Evolutionary conservation across 768 basidiomycete genomes (phyloP).

Genomic region (Termitomyces sp.): DNA sequence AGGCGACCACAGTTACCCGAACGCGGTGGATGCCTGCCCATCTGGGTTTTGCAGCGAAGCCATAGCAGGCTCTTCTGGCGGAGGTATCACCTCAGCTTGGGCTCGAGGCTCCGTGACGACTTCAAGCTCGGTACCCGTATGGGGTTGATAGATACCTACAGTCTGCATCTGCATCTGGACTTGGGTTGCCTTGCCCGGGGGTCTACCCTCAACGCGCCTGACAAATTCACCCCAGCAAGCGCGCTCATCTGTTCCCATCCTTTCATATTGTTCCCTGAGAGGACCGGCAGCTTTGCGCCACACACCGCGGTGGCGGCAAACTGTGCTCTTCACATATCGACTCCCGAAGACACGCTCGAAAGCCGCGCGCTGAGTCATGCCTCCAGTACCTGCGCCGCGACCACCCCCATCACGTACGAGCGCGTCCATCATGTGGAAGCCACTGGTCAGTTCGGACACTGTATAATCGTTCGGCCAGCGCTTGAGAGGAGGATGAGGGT

Average conservation of each 20-base stretch:
- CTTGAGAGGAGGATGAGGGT: slow-evolving; percentile 62
- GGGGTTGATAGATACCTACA: slow-evolving; percentile 1
- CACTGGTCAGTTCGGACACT: slow-evolving; percentile 59
- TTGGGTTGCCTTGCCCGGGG: slow-evolving; percentile 25
- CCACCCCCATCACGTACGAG: slow-evolving; percentile 34
- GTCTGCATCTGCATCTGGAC: slow-evolving; percentile 4
- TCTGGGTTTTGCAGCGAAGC: slow-evolving; percentile 28
- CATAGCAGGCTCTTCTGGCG: slow-evolving; percentile 23
- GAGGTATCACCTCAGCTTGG: neutral
- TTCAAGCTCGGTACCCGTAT: neutral
- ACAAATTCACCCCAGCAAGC: slow-evolving; percentile 73
- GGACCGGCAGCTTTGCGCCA: slow-evolving; percentile 55
- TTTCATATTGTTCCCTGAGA: slow-evolving; percentile 49
- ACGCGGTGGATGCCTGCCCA: slow-evolving; percentile 3
- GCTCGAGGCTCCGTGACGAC: slow-evolving; percentile 16
- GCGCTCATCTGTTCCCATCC: slow-evolving; percentile 51
- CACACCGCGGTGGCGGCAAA: slow-evolving; percentile 67
- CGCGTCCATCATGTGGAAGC: slow-evolving; percentile 52
- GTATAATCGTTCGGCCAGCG: slow-evolving; percentile 79
- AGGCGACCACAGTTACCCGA: neutral
- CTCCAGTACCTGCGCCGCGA: slow-evolving; percentile 26
- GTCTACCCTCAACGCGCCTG: slow-evolving; percentile 53
- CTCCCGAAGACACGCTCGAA: slow-evolving; percentile 71
- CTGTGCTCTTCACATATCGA: slow-evolving; percentile 71
- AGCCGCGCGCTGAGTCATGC: slow-evolving; percentile 59